Conservation (phyloP, 768 basidiomycete species). For the Cystoderma amianthinum region DNA sequence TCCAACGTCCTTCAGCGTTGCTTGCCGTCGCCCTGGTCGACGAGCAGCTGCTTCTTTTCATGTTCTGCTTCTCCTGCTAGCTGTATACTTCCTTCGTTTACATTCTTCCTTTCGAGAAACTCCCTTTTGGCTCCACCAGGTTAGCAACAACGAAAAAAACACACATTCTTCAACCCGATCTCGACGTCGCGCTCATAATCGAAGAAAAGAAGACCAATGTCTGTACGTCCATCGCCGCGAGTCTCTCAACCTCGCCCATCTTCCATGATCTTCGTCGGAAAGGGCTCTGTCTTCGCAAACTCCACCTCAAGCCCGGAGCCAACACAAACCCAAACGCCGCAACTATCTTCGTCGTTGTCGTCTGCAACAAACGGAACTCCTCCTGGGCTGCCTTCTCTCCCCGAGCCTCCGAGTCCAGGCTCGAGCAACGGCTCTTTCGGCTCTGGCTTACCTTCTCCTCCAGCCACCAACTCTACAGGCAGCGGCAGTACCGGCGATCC, state of each 20-base stretch:
- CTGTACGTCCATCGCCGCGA: conserved; percentile 25
- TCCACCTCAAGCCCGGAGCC: conserved; percentile 11
- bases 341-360: conserved; percentile 14
- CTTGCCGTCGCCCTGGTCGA: neutral
- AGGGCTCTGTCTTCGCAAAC: conserved; percentile 8
- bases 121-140: neutral
- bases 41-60: conserved; percentile 1
- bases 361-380: conserved; percentile 17
- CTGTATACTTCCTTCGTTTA: neutral
- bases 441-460: conserved; percentile 77
- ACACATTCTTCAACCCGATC: neutral
- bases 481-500: conserved; percentile 71
- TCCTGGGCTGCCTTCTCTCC: conserved; percentile 55
- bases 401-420: conserved; percentile 63
- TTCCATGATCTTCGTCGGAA: conserved; percentile 37
- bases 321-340: conserved; percentile 12
- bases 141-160: neutral
- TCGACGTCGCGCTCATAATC: neutral
- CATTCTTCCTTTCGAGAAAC: neutral
- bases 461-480: conserved; percentile 80
- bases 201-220: conserved; percentile 21
- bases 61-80: neutral
- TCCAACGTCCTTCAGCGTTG: neutral
- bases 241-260: conserved; percentile 25
- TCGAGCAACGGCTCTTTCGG: conserved; percentile 34